phyloP scores from a whole-genome alignment of 116 monocot species.

The Posidonia oceanica region DNA sequence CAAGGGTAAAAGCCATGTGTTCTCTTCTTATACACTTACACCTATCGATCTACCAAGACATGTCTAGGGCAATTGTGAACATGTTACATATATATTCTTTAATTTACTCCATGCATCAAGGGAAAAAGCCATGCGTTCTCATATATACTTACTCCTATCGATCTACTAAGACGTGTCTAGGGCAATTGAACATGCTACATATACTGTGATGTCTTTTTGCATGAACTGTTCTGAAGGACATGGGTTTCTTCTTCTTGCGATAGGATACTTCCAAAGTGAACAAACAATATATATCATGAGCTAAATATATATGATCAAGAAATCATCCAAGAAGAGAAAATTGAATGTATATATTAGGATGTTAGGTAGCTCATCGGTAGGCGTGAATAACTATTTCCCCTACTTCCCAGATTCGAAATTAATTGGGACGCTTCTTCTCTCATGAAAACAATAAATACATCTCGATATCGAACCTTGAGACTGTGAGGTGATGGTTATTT shows the following conservation, averaged over 20 bases:
- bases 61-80: neutral
- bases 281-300: too few species aligned
- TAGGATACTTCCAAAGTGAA: neutral
- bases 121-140: neutral
- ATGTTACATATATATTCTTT: neutral
- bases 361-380: too few species aligned
- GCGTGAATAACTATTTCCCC: too few species aligned
- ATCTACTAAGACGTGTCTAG: neutral
- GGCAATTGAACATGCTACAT: slow-evolving; percentile 1
- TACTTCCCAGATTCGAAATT: too few species aligned
- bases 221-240: neutral
- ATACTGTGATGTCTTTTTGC: neutral
- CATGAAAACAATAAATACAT: too few species aligned
- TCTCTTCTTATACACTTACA: neutral
- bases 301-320: too few species aligned
- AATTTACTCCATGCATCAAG: neutral
- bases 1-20: slow-evolving; percentile 6
- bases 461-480: too few species aligned
- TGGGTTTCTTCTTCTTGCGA: neutral
- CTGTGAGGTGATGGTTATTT: too few species aligned
- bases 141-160: neutral
- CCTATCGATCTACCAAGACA: neutral
- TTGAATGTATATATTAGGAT: too few species aligned
- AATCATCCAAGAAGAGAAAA: too few species aligned
- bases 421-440: too few species aligned